Conservation (phyloP, 2,329 filamentous ascomycete species). For the Pseudonectria buxi region DNA sequence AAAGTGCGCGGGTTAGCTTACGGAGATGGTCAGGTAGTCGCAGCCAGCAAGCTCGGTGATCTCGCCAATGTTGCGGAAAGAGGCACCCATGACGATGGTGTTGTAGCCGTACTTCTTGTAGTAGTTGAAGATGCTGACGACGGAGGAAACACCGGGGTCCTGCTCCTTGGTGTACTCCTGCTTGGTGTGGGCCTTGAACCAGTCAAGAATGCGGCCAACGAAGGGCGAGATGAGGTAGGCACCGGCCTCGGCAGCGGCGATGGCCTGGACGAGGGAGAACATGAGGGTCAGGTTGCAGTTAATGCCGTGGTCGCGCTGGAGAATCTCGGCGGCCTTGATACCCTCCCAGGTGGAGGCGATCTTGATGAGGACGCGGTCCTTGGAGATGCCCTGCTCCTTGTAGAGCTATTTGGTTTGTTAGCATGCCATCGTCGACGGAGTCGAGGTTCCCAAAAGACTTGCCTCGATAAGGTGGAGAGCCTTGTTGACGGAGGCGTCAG, state of each 20-base stretch:
- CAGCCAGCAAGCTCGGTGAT: conserved; percentile 97
- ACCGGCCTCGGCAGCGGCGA: conserved; percentile 88
- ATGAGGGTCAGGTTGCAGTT: conserved; percentile 99
- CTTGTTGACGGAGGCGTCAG: conserved; percentile 86
- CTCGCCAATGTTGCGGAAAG: conserved; percentile 93
- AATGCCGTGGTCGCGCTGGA: conserved; percentile 91
- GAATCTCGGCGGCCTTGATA: conserved; percentile 96
- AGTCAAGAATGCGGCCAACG: conserved; percentile 98
- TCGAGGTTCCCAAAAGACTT: conserved; percentile 25
- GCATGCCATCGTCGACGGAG: conserved; percentile 1
- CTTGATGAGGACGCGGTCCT: conserved; percentile 97
- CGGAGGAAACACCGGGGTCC: conserved; percentile 93
- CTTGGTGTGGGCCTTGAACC: conserved; percentile 95
- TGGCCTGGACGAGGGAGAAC: conserved; percentile 93
- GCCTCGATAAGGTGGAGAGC: conserved; percentile 95
- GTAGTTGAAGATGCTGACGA: conserved; percentile 97
- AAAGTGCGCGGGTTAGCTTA: conserved; percentile 38
- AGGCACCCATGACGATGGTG: conserved; percentile 99
- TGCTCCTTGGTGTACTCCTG: conserved; percentile 85
- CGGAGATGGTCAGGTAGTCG: conserved; percentile 97
- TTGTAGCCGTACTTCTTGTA: conserved; percentile 99
- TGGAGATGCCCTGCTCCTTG: conserved; percentile 82
- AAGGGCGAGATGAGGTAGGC: conserved; percentile 99
- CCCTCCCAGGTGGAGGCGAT: conserved; percentile 98
- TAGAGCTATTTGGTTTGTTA: conserved; percentile 61